Evolutionary conservation across 192 early-diverging fungal species (phyloP).

Genomic region (Podila horticola): DNA sequence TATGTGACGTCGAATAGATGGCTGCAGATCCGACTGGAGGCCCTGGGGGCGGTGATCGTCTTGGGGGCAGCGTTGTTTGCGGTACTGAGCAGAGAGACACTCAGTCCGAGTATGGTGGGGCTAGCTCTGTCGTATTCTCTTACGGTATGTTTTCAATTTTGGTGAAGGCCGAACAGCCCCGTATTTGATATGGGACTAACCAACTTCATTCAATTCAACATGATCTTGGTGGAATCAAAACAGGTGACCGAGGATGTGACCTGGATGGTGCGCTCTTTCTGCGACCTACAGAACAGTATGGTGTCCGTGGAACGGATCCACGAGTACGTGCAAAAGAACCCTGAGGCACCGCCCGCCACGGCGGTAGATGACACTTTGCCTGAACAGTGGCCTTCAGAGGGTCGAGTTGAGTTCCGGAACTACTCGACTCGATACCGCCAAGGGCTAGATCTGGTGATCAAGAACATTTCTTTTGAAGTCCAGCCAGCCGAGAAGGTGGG

Average conservation of each 20-base stretch:
- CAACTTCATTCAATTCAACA: too few relatives aligned
- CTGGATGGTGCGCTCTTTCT: slow-evolving; percentile 72
- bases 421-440: slow-evolving; percentile 35
- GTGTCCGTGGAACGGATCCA: slow-evolving; percentile 81
- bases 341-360: slow-evolving; percentile 68
- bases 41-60: slow-evolving; percentile 74
- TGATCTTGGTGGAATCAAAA: too few relatives aligned
- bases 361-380: slow-evolving; percentile 53
- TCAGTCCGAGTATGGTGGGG: slow-evolving; percentile 79
- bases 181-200: too few relatives aligned
- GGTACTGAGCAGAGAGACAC: slow-evolving; percentile 44
- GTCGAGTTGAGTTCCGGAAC: slow-evolving; percentile 23
- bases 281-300: slow-evolving; percentile 79
- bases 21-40: slow-evolving; percentile 80
- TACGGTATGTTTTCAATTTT: slow-evolving; percentile 49
- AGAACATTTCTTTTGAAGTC: slow-evolving; percentile 60
- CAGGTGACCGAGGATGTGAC: too few relatives aligned
- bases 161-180: too few relatives aligned
- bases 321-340: slow-evolving; percentile 57
- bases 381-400: slow-evolving; percentile 26
- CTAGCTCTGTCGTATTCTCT: slow-evolving; percentile 72
- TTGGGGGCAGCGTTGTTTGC: slow-evolving; percentile 71
- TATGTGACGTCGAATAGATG: slow-evolving; percentile 73
- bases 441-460: slow-evolving; percentile 58
- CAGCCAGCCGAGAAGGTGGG: slow-evolving; percentile 29